Evolutionary conservation across 2,329 filamentous ascomycete genomes (phyloP).

Genomic region (Zelopaecilomyces penicillatus): DNA sequence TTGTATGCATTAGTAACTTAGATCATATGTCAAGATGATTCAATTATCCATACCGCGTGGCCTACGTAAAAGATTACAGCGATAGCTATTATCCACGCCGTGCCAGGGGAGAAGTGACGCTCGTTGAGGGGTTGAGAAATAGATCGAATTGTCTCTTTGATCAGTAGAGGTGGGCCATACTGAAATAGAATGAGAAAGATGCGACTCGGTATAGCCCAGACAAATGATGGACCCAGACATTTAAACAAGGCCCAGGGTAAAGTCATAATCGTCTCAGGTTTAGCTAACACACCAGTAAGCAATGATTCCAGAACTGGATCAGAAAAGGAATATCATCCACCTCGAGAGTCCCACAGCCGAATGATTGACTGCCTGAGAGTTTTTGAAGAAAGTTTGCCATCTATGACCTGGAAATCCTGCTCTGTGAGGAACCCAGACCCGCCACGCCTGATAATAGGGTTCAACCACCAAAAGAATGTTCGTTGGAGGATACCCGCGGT

Average conservation of each 20-base stretch:
- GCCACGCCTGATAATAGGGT: not conserved
- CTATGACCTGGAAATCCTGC: constrained; percentile 3
- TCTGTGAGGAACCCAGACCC: not conserved
- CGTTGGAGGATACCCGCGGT: constrained; percentile 1
- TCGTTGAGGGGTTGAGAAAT: constrained; percentile 18
- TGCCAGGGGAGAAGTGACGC: constrained; percentile 12
- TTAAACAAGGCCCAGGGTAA: constrained; percentile 3
- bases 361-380: not conserved
- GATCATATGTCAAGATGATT: not conserved
- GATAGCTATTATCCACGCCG: constrained; percentile 22
- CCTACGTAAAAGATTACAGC: constrained; percentile 28
- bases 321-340: not conserved
- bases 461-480: constrained; percentile 8
- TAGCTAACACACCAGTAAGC: not conserved
- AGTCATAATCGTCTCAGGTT: constrained; percentile 2
- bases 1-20: not conserved
- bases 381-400: not conserved
- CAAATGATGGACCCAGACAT: constrained; percentile 14
- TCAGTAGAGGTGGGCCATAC: constrained; percentile 32
- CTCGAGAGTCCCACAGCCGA: constrained; percentile 1
- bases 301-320: not conserved
- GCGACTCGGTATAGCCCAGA: constrained; percentile 25
- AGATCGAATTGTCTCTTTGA: constrained; percentile 27
- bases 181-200: constrained; percentile 30
- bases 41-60: constrained; percentile 20